Percentiles rank a stretch among this genome's conserved stretches.
Conservation (phyloP, 2,329 filamentous ascomycete species). For the Aureobasidium melanogenum region DNA sequence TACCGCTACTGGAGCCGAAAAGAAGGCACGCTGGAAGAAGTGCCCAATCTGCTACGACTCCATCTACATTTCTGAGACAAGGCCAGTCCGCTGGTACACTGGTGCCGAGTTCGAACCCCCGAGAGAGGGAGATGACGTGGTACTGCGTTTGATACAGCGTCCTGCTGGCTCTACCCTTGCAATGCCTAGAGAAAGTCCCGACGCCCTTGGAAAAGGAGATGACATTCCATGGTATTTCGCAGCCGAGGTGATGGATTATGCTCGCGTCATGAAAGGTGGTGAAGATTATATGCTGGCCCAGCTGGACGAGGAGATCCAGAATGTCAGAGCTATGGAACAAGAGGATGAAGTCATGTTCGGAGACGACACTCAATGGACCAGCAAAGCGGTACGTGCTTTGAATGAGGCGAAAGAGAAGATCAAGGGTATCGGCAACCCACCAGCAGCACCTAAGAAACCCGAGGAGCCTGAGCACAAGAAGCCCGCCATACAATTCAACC, state of each 20-base stretch:
- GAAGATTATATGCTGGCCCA: conserved; percentile 78
- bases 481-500: conserved; percentile 42
- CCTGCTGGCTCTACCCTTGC: conserved; percentile 75
- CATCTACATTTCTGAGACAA: conserved; percentile 83
- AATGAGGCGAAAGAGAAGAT: conserved; percentile 67
- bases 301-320: conserved; percentile 68
- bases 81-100: conserved; percentile 82
- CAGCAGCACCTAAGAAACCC: conserved; percentile 43
- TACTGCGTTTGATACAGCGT: conserved; percentile 76
- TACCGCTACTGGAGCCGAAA: conserved; percentile 50
- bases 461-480: conserved; percentile 35
- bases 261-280: conserved; percentile 89
- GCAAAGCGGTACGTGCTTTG: conserved; percentile 70
- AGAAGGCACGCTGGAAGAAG: conserved; percentile 77
- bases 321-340: conserved; percentile 65
- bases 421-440: conserved; percentile 57
- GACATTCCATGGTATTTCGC: conserved; percentile 93
- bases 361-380: conserved; percentile 87
- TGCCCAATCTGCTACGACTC: conserved; percentile 93
- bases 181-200: conserved; percentile 71
- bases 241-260: conserved; percentile 89
- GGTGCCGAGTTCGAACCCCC: conserved; percentile 79
- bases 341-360: conserved; percentile 89
- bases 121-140: conserved; percentile 77
- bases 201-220: conserved; percentile 58